Conservation (phyloP, 768 basidiomycete species). For the Termitomyces heimii region DNA sequence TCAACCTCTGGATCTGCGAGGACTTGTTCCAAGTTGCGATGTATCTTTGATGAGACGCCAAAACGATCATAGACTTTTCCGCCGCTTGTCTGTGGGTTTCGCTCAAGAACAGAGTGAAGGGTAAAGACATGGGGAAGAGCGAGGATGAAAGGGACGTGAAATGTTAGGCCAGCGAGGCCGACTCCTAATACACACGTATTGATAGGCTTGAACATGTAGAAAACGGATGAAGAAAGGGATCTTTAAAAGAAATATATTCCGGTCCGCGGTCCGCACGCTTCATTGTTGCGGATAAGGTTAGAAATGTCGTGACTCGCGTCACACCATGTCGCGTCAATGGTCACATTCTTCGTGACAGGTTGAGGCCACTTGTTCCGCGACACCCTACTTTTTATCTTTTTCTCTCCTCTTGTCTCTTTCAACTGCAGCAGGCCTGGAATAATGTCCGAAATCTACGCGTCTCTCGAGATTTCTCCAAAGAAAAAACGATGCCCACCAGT, state of each 20-base stretch:
- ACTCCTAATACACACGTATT: constrained; percentile 70
- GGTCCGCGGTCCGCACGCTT: neutral
- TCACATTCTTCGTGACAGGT: constrained; percentile 2
- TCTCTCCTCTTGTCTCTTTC: neutral
- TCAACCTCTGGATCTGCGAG: constrained; percentile 61
- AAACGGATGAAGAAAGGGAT: neutral
- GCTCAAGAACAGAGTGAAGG: constrained; percentile 70
- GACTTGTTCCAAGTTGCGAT: constrained; percentile 55
- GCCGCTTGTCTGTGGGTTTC: constrained; percentile 54
- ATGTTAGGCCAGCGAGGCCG: constrained; percentile 70
- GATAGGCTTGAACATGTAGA: constrained; percentile 41
- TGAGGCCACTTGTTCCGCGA: constrained; percentile 10
- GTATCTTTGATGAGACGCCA: constrained; percentile 50
- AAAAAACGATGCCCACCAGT: constrained; percentile 58
- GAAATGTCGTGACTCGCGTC: neutral
- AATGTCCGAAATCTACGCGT: constrained; percentile 59
- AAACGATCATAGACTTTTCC: constrained; percentile 66
- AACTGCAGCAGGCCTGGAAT: constrained; percentile 1
- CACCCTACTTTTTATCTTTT: constrained; percentile 8
- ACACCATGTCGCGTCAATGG: neutral
- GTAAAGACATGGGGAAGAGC: constrained; percentile 65
- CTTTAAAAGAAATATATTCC: neutral
- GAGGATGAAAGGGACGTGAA: constrained; percentile 77
- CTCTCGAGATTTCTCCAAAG: constrained; percentile 58
- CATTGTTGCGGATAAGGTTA: neutral